A percentile compares a stretch with the other conserved stretches of the same genome.
These are phyloP conservation scores for Penicillium sp. DNA, from an alignment of 2,329 filamentous ascomycete genomes.

Conservation along the genomic window DNA sequence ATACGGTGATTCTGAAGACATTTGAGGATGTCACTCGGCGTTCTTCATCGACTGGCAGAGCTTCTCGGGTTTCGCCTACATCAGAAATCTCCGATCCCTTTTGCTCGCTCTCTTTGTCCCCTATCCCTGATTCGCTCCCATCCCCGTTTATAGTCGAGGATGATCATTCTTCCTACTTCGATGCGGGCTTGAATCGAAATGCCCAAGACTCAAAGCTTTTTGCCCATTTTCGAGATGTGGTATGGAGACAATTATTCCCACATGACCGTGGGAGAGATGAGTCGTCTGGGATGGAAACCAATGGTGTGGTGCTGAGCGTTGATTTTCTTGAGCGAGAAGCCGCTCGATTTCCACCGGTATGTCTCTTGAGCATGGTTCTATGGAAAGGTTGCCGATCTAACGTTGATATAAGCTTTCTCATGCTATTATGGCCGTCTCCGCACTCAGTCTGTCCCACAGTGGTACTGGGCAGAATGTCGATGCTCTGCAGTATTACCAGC, in stretches of 20 bases:
- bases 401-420: slow-evolving; percentile 45
- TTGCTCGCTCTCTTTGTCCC: slow-evolving; percentile 24
- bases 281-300: slow-evolving; percentile 14
- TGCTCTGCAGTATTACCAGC: slow-evolving; percentile 51
- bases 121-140: slow-evolving; percentile 21
- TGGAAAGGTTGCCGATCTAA: slow-evolving; percentile 6
- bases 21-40: slow-evolving; percentile 46
- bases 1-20: slow-evolving; percentile 46
- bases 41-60: slow-evolving; percentile 27
- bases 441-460: slow-evolving; percentile 47
- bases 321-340: slow-evolving; percentile 47
- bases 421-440: slow-evolving; percentile 55
- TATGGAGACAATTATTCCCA: slow-evolving; percentile 39
- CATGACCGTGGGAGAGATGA: slow-evolving; percentile 20
- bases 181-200: slow-evolving; percentile 17
- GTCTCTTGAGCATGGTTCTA: slow-evolving; percentile 20
- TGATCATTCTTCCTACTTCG: slow-evolving; percentile 15
- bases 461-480: slow-evolving; percentile 45
- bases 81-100: slow-evolving; percentile 30
- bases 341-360: slow-evolving; percentile 47
- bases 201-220: slow-evolving; percentile 34
- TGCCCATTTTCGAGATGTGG: slow-evolving; percentile 38
- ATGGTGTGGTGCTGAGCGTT: slow-evolving; percentile 29
- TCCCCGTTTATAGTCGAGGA: slow-evolving; percentile 23
- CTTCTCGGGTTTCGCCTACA: slow-evolving; percentile 31